Conservation (phyloP, 805 yeast genomes). For the Candida tammaniensis region DNA sequence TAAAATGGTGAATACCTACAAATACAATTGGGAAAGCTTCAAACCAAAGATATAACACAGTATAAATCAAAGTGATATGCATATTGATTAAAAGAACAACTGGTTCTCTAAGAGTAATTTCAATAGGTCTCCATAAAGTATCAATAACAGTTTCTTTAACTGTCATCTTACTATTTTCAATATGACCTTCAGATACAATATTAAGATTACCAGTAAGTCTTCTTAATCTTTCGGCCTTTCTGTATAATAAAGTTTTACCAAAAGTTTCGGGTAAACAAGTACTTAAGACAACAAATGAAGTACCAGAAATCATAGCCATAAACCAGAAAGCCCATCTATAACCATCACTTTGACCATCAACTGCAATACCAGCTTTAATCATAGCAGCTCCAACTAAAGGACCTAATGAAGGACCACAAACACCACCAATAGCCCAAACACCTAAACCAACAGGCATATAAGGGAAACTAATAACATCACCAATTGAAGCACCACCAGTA, state of each 20-base stretch:
- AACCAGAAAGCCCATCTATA: conserved; percentile 62
- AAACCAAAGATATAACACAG: conserved; percentile 54
- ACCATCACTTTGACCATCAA: conserved; percentile 1
- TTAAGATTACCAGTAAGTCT: conserved; percentile 46
- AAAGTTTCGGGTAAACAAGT: conserved; percentile 50
- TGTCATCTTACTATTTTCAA: conserved; percentile 22
- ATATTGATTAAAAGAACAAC: conserved; percentile 52
- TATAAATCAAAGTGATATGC: conserved; percentile 52
- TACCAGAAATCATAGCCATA: conserved; percentile 39
- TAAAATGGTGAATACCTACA: conserved; percentile 42
- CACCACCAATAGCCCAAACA: conserved; percentile 53
- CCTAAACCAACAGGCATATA: conserved; percentile 47
- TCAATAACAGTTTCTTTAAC: conserved; percentile 18
- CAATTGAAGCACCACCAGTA: conserved; percentile 57
- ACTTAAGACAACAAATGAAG: conserved; percentile 30
- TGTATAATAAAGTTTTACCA: conserved; percentile 39
- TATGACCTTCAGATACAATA: conserved; percentile 40
- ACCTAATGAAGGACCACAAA: conserved; percentile 54
- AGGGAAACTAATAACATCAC: conserved; percentile 45
- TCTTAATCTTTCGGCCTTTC: conserved; percentile 49
- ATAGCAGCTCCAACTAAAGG: conserved; percentile 57
- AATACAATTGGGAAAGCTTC: conserved; percentile 53
- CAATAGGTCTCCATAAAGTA: conserved; percentile 50
- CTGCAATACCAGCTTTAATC: conserved; percentile 41
- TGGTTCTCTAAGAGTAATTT: conserved; percentile 51